phyloP scores from a whole-genome alignment of 441 rosid species.

The Adansonia rubrostipa region DNA sequence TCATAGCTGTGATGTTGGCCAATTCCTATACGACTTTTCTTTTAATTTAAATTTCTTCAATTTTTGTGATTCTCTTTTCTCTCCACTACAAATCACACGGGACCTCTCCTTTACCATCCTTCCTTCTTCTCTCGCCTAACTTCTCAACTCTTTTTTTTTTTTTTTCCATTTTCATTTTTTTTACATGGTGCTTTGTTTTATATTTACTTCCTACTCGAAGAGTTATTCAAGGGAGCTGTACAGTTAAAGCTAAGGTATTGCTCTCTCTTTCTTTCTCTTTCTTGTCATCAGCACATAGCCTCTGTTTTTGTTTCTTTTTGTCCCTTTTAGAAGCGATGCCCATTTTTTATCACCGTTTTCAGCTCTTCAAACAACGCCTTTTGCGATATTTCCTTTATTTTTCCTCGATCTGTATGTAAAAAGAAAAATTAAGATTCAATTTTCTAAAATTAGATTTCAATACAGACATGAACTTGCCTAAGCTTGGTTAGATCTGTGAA shows the following conservation, averaged over 20 bases:
- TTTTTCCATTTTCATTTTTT: not conserved
- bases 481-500: slow-evolving; percentile 25
- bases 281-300: not conserved
- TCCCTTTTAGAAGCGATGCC: not conserved
- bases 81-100: slow-evolving; percentile 27
- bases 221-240: slow-evolving; percentile 11
- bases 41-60: not conserved
- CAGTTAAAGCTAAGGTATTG: slow-evolving; percentile 31
- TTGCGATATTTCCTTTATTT: not conserved
- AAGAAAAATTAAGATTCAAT: too few relatives aligned
- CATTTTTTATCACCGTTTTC: not conserved
- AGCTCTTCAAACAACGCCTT: not conserved
- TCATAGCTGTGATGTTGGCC: slow-evolving; percentile 5
- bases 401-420: slow-evolving; percentile 4
- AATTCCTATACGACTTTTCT: not conserved
- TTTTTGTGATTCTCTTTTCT: slow-evolving; percentile 20
- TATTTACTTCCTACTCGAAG: not conserved
- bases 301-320: not conserved
- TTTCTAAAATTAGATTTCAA: too few relatives aligned
- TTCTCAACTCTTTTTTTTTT: not conserved
- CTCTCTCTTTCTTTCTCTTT: not conserved
- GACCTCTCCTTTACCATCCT: not conserved
- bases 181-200: not conserved
- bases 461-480: too few relatives aligned
- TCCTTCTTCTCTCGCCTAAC: slow-evolving; percentile 18